A percentile compares a stretch with the other conserved stretches of the same genome.
Evolutionary conservation across 805 yeast species (phyloP).

Genomic region (Candida chauliodis): DNA sequence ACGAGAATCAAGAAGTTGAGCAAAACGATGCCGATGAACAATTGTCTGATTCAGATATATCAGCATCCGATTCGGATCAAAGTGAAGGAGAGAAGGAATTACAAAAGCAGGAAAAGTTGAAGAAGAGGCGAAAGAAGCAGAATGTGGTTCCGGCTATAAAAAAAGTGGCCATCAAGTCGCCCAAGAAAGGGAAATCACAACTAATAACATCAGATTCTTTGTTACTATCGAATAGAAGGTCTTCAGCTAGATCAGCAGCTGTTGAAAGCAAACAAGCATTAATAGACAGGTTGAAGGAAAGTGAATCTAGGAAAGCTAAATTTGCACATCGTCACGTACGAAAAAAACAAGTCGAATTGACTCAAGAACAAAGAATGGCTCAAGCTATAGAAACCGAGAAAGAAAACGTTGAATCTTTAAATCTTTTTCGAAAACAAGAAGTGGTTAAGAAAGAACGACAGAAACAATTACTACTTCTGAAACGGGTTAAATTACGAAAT

Average conservation of each 20-base stretch:
- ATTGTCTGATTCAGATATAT: constrained; percentile 53
- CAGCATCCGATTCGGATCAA: constrained; percentile 52
- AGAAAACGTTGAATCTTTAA: constrained; percentile 67
- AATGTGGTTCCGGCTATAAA: constrained; percentile 27
- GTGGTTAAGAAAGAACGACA: constrained; percentile 73
- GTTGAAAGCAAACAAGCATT: constrained; percentile 74
- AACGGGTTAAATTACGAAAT: constrained; percentile 56
- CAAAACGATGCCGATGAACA: constrained; percentile 42
- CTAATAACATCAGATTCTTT: constrained; percentile 46
- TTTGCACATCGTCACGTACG: constrained; percentile 36
- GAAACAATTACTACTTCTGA: constrained; percentile 65
- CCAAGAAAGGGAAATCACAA: constrained; percentile 18
- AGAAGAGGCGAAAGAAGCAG: constrained; percentile 24
- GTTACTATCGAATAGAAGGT: constrained; percentile 53
- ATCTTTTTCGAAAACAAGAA: constrained; percentile 81
- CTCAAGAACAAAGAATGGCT: constrained; percentile 69
- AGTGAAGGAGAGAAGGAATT: constrained; percentile 70
- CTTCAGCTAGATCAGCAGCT: constrained; percentile 75
- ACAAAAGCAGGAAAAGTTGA: constrained; percentile 39
- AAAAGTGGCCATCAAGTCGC: constrained; percentile 24
- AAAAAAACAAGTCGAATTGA: constrained; percentile 46
- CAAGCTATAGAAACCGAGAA: constrained; percentile 87
- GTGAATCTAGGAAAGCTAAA: constrained; percentile 57
- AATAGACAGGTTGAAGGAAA: constrained; percentile 64
- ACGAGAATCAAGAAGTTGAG: constrained; percentile 15